Percentiles rank a stretch among this genome's conserved stretches.
Conservation (phyloP, 23 red algal genomes). For the Gracilaria domingensis region DNA sequence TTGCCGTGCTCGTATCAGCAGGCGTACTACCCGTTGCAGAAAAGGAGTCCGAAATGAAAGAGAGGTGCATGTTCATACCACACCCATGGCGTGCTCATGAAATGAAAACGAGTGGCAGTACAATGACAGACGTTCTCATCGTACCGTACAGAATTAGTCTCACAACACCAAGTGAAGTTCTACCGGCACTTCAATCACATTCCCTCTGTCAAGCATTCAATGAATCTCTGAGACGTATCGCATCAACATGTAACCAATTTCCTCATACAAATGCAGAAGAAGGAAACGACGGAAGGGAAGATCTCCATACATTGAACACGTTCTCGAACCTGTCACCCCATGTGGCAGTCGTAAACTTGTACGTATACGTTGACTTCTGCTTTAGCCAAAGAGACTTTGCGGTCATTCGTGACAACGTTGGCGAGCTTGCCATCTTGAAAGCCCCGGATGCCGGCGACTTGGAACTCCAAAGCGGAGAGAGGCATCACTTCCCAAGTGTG, state of each 20-base stretch:
- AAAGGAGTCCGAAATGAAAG: not conserved
- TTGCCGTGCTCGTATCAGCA: not conserved
- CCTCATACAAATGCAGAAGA: not conserved
- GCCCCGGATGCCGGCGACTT: not conserved
- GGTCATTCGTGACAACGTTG: slow-evolving; percentile 12
- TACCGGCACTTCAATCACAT: not conserved
- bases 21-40: not conserved
- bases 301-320: not conserved
- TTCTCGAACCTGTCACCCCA: slow-evolving; percentile 33
- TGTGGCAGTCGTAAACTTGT: not conserved
- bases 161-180: not conserved
- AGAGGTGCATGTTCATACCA: slow-evolving; percentile 25
- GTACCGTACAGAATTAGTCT: slow-evolving; percentile 5
- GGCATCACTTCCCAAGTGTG: not conserved
- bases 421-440: slow-evolving; percentile 15
- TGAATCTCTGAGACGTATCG: not conserved
- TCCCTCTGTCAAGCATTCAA: not conserved
- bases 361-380: slow-evolving; percentile 17
- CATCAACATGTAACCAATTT: not conserved
- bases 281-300: not conserved
- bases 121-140: not conserved
- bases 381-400: not conserved
- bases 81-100: slow-evolving; percentile 20
- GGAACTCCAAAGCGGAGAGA: not conserved
- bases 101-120: not conserved